Base-by-base conservation (phyloP, 1,284 basidiomycete genomes). In the Ustilago bromivora region DNA sequence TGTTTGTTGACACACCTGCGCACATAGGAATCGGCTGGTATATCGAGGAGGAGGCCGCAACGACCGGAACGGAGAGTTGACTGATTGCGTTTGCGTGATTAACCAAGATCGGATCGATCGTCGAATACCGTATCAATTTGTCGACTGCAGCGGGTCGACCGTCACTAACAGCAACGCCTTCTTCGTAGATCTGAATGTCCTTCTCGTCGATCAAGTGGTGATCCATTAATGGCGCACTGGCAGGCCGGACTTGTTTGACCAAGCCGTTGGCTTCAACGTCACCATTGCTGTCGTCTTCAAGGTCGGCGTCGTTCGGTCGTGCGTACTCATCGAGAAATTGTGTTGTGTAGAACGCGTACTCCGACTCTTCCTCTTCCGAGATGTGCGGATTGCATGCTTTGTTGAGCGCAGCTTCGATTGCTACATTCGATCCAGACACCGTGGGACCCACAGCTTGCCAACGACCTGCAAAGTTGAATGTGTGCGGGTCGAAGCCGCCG, bases 181-280 rank as follows among this genome's bases (percentile, higher is more conserved):
- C 71, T 54, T 80, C 78, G 65, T 80, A 80, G 58, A 78, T 74
- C 61, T 68, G 64, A 19, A 74, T 71, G 53, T 78, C 76, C 31
- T 71, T 74, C 31, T 78, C 76, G 65, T 78, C 67, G 53, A 78
- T 71, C 66, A 73, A 23, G 23, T 73, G 76, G 57, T 78, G 66
- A 23, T 71, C 71, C 8, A 61, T 68, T 43, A 68, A 41, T 1
- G 66, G 61, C 34, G 61, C 66, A 1, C 38, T 57, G 4, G 51
- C 46, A 12, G 69, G 17, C 28, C 57, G 41, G 4, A 49, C 28
- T 36, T n/a, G 35, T 19, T 32, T 51, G 28, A 6, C 31, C 49
- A 51, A 13, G 12, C 31, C 49, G n/a, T 13, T 17, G 31, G 49
- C 49, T 11, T 32, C 28, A 11, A 19, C 36, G 0, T 35, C 40